Conservation (phyloP, 2,329 filamentous ascomycete species). For the Scedosporium minutisporum region DNA sequence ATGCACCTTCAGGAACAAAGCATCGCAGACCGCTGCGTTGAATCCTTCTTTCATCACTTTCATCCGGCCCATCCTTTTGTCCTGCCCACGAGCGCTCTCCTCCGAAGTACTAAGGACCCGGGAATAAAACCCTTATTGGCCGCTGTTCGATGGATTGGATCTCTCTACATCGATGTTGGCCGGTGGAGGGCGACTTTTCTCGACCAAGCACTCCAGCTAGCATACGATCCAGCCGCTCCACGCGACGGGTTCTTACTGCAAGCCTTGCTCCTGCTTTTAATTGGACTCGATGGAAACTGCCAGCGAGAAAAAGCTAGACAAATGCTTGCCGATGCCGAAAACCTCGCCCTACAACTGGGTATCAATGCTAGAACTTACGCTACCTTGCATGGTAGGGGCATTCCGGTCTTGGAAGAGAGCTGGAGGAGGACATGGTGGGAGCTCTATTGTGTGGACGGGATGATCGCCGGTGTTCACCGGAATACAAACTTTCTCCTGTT, state of each 20-base stretch:
- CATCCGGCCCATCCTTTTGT: slow-evolving; percentile 48
- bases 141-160: slow-evolving; percentile 47
- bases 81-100: slow-evolving; percentile 41
- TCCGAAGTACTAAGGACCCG: slow-evolving; percentile 37
- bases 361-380: slow-evolving; percentile 65
- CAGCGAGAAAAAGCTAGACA: slow-evolving; percentile 59
- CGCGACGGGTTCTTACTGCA: slow-evolving; percentile 61
- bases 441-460: slow-evolving; percentile 68
- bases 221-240: slow-evolving; percentile 34
- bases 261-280: slow-evolving; percentile 64
- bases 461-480: slow-evolving; percentile 72
- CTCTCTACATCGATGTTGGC: slow-evolving; percentile 41
- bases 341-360: slow-evolving; percentile 64
- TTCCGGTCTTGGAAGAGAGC: slow-evolving; percentile 67
- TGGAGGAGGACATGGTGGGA: slow-evolving; percentile 91
- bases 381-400: slow-evolving; percentile 49
- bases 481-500: slow-evolving; percentile 62
- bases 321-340: slow-evolving; percentile 58
- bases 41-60: slow-evolving; percentile 50
- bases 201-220: slow-evolving; percentile 46
- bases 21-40: slow-evolving; percentile 42
- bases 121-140: slow-evolving; percentile 39
- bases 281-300: slow-evolving; percentile 69
- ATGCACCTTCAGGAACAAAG: slow-evolving; percentile 21
- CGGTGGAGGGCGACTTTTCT: slow-evolving; percentile 38